phyloP scores from a whole-genome alignment of 192 early-diverging fungal species.

The Entomortierella chlamydospora region DNA sequence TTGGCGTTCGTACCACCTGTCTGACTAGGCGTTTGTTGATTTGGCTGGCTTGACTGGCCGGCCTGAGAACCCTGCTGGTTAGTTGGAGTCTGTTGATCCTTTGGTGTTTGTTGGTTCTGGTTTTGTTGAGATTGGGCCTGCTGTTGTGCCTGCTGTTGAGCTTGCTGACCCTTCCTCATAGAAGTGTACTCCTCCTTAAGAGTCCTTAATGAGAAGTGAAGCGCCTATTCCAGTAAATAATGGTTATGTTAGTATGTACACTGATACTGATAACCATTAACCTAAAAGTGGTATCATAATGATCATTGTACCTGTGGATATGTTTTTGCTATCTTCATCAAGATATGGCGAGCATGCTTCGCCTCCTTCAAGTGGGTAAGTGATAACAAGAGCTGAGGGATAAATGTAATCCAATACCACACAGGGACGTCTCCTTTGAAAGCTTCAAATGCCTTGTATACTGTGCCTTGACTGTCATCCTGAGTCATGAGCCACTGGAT shows the following conservation, averaged over 20 bases:
- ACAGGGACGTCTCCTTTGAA: conserved; percentile 93
- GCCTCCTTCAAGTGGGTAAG: conserved; percentile 83
- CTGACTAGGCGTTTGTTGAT: conserved; percentile 16
- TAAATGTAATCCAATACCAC: conserved; percentile 99
- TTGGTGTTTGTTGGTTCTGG: conserved; percentile 17
- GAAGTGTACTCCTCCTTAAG: conserved; percentile 87
- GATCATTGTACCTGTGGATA: conserved; percentile 80
- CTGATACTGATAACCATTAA: neutral
- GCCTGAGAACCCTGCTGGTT: conserved; percentile 17
- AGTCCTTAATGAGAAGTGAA: conserved; percentile 95
- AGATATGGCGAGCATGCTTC: conserved; percentile 80
- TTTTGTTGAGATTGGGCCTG: conserved; percentile 24
- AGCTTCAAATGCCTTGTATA: conserved; percentile 85
- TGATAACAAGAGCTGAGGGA: conserved; percentile 91
- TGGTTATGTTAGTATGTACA: neutral
- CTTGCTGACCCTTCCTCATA: conserved; percentile 67
- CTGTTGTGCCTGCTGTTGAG: conserved; percentile 34
- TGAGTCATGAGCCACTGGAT: conserved; percentile 95
- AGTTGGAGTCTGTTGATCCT: conserved; percentile 17
- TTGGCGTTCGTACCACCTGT: conserved; percentile 11
- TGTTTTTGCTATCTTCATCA: conserved; percentile 94
- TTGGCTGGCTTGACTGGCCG: conserved; percentile 4
- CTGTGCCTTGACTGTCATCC: conserved; percentile 80
- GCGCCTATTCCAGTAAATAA: conserved; percentile 69
- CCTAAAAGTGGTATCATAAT: conserved; percentile 3